These are phyloP conservation scores for Apiospora saccharicola DNA, from an alignment of 2,329 filamentous ascomycete genomes.

Conservation along the genomic window DNA sequence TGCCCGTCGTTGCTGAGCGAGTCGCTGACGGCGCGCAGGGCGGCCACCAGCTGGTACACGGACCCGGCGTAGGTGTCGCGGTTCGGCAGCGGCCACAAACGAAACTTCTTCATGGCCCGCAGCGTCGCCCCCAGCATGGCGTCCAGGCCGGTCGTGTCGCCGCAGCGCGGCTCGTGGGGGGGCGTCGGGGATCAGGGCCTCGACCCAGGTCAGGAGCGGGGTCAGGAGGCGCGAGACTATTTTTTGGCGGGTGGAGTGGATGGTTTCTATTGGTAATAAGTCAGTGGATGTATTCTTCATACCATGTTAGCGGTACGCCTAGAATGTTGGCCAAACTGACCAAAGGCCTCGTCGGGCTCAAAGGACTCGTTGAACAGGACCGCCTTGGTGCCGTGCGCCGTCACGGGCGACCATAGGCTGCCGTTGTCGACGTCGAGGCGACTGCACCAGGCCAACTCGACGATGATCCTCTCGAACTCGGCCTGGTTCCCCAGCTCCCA, in stretches of 20 bases:
- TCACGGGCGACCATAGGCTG: neutral
- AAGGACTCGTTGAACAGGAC: neutral
- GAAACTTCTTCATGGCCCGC: slow-evolving; percentile 18
- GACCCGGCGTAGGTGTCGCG: neutral
- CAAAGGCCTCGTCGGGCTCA: neutral
- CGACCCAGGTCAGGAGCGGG: slow-evolving; percentile 1
- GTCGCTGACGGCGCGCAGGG: neutral
- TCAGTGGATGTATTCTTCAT: too few species aligned
- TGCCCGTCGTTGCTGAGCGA: slow-evolving; percentile 23
- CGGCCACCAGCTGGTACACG: neutral
- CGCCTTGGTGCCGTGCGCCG: neutral
- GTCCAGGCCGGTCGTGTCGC: slow-evolving; percentile 17
- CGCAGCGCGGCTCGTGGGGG: neutral
- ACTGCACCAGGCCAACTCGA: neutral
- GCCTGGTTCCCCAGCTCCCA: slow-evolving; percentile 30
- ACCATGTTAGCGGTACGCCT: too few species aligned
- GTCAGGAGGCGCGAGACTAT: neutral
- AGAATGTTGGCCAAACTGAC: neutral
- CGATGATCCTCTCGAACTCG: slow-evolving; percentile 18
- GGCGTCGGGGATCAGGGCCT: neutral
- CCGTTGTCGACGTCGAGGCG: neutral
- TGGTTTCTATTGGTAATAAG: neutral
- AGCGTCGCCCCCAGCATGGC: slow-evolving; percentile 30
- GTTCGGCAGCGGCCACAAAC: slow-evolving; percentile 28
- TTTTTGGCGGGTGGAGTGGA: neutral